phyloP scores from a whole-genome alignment of 116 monocot species.

The Cymodocea nodosa region DNA sequence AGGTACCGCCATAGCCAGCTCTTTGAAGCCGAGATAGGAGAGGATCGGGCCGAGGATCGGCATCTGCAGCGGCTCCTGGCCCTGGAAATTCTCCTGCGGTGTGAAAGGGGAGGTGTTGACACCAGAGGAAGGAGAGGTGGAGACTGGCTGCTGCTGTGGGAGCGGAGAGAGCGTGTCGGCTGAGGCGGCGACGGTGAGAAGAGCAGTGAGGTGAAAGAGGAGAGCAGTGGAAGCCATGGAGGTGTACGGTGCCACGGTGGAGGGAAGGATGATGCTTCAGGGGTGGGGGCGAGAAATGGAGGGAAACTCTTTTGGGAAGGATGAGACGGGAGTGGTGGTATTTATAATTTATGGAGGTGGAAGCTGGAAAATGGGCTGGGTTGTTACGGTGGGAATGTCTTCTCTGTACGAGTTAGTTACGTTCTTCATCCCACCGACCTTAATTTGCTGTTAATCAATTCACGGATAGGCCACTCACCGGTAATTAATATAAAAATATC shows the following conservation, averaged over 20 bases:
- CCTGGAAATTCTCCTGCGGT: background rate
- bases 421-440: background rate
- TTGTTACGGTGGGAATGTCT: background rate
- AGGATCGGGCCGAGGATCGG: conserved; percentile 40
- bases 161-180: background rate
- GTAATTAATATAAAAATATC: too few species aligned
- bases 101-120: background rate
- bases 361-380: background rate
- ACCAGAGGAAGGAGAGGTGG: conserved; percentile 2
- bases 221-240: conserved; percentile 6
- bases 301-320: background rate
- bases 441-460: too few species aligned
- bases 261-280: background rate
- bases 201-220: conserved; percentile 5
- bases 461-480: background rate
- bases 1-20: conserved; percentile 45
- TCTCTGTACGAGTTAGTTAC: background rate
- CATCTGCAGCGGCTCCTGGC: conserved; percentile 7
- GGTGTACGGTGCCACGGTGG: background rate
- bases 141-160: background rate
- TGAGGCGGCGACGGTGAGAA: conserved; percentile 7
- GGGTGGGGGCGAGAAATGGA: background rate
- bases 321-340: background rate
- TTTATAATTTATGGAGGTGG: conserved; percentile 3
- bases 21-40: conserved; percentile 46